phyloP scores from a whole-genome alignment of 192 early-diverging fungal species.

The Backusella liffmaniae region DNA sequence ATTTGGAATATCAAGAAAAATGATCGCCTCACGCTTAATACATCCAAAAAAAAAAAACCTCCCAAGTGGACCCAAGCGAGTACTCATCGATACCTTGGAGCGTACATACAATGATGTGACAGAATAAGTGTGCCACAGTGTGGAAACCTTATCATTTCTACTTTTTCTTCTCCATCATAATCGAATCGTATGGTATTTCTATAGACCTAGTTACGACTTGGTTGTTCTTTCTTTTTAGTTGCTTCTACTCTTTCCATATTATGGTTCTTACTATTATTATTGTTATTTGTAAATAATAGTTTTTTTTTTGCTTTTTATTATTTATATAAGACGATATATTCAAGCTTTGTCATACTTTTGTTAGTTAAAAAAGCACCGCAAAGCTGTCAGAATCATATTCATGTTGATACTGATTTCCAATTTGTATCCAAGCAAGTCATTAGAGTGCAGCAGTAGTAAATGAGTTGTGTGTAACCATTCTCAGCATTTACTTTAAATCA shows the following conservation, averaged over 20 bases:
- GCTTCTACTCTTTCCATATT: not conserved
- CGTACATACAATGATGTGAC: not conserved
- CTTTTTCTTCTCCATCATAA: not conserved
- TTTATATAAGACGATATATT: not conserved
- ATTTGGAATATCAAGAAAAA: not conserved
- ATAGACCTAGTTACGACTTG: not conserved
- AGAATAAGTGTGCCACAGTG: not conserved
- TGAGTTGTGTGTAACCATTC: not conserved
- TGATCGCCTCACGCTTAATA: not conserved
- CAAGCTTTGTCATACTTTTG: not conserved
- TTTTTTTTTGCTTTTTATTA: not conserved
- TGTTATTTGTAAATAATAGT: not conserved
- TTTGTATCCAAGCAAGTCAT: not conserved
- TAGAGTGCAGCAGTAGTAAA: not conserved
- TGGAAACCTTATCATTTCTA: constrained; percentile 1
- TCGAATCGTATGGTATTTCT: not conserved
- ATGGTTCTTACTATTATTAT: not conserved
- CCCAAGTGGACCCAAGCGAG: not conserved
- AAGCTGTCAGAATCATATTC: not conserved
- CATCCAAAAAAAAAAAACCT: not conserved
- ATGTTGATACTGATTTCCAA: not conserved
- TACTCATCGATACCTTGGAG: not conserved
- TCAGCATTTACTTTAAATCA: too few relatives aligned
- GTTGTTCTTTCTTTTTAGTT: not conserved
- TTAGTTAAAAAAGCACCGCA: not conserved